Percentiles rank a stretch among this genome's conserved stretches.
These are phyloP conservation scores for Claviceps paspali DNA, from an alignment of 2,329 filamentous ascomycete species.

Conservation along the genomic window DNA sequence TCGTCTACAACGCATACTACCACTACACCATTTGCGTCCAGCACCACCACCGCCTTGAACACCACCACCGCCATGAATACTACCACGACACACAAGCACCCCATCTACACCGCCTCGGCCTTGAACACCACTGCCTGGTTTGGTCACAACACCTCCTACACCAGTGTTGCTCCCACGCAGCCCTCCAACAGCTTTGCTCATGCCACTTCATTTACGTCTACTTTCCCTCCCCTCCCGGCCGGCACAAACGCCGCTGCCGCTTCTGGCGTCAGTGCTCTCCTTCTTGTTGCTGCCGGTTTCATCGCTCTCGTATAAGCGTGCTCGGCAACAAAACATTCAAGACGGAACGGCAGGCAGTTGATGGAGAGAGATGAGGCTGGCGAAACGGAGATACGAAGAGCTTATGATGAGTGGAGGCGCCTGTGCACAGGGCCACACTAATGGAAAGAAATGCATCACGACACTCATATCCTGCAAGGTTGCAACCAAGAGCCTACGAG, in stretches of 20 bases:
- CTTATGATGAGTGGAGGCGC: conserved; percentile 12
- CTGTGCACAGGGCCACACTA: conserved; percentile 5
- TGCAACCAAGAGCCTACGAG: conserved; percentile 21
- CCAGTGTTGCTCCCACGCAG: conserved; percentile 12
- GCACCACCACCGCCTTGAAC: conserved; percentile 10
- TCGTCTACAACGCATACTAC: conserved; percentile 11
- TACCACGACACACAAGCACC: too few species aligned
- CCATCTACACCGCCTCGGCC: conserved; percentile 1
- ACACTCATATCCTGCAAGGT: conserved; percentile 7
- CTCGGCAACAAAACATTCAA: background rate
- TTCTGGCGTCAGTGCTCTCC: conserved; percentile 20
- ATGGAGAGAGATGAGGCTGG: too few species aligned
- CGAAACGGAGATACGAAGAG: conserved; percentile 3
- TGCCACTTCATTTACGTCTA: conserved; percentile 6
- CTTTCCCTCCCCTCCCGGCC: conserved; percentile 9
- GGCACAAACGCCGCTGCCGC: conserved; percentile 15
- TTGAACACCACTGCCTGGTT: conserved; percentile 16
- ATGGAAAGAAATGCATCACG: conserved; percentile 6
- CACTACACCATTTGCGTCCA: conserved; percentile 11
- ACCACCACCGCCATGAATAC: conserved; percentile 3
- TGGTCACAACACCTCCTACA: conserved; percentile 19
- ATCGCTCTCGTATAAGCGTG: conserved; percentile 19
- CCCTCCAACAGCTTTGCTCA: conserved; percentile 5
- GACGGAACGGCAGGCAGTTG: too few species aligned
- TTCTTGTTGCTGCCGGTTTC: conserved; percentile 20